Evolutionary conservation across 768 basidiomycete species (phyloP).

Genomic region (Boletus speciosus): DNA sequence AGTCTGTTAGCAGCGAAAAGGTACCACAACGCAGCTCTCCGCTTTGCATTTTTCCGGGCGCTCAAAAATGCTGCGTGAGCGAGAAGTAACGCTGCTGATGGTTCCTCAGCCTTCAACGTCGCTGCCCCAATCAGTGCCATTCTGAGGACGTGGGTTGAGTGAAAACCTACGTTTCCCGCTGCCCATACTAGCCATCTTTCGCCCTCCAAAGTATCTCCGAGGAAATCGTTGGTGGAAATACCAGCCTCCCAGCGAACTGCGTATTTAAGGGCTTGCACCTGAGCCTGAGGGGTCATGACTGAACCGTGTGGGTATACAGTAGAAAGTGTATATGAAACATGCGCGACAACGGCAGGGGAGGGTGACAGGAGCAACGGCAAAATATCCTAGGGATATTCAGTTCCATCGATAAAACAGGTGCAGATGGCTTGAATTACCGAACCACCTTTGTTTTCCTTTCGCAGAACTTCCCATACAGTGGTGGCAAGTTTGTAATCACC

Average conservation of each 20-base stretch:
- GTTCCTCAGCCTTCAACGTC: constrained; percentile 69
- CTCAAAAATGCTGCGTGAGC: constrained; percentile 78
- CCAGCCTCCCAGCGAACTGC: constrained; percentile 78
- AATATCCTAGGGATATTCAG: constrained; percentile 59
- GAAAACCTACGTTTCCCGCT: constrained; percentile 65
- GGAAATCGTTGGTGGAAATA: constrained; percentile 56
- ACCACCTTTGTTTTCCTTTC: constrained; percentile 86
- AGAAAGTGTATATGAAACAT: constrained; percentile 60
- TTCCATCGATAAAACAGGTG: neutral
- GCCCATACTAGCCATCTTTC: constrained; percentile 88
- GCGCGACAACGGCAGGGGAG: constrained; percentile 54
- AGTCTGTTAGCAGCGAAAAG: constrained; percentile 69
- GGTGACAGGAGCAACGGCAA: constrained; percentile 70
- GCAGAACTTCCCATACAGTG: constrained; percentile 78
- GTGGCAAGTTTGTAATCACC: constrained; percentile 86
- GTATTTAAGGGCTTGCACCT: constrained; percentile 62
- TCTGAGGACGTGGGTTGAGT: constrained; percentile 1
- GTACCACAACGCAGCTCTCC: constrained; percentile 79
- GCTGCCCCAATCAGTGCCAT: constrained; percentile 27
- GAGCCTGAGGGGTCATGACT: constrained; percentile 59
- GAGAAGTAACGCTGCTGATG: constrained; percentile 71
- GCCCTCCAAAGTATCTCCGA: constrained; percentile 57
- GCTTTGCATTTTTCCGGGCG: constrained; percentile 47
- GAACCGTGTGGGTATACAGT: constrained; percentile 39
- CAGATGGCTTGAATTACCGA: constrained; percentile 47